Evolutionary conservation across 352 stramenopile genomes (phyloP).

Genomic region (Phytophthora aleatoria): DNA sequence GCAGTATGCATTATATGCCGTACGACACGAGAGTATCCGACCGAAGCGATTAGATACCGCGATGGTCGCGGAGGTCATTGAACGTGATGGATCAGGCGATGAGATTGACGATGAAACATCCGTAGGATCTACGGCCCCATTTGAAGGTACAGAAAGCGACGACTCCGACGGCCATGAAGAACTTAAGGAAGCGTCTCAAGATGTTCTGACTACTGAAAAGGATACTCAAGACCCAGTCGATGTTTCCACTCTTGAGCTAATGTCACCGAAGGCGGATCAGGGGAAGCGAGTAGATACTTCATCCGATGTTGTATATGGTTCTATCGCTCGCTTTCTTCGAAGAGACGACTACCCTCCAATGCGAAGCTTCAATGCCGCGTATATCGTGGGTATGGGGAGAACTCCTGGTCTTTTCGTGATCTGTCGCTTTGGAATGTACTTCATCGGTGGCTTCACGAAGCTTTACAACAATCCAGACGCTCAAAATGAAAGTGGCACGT

Average conservation of each 20-base stretch:
- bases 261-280: constrained; percentile 22
- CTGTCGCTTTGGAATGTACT: constrained; percentile 61
- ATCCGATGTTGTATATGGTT: constrained; percentile 55
- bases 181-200: neutral
- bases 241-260: constrained; percentile 6
- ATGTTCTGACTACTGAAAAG: constrained; percentile 1
- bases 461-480: constrained; percentile 33
- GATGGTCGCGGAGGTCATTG: neutral
- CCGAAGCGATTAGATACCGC: neutral
- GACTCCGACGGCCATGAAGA: constrained; percentile 41
- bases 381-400: constrained; percentile 67
- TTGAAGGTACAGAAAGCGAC: constrained; percentile 31
- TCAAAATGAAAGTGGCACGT: neutral
- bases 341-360: constrained; percentile 69
- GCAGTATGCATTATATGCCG: constrained; percentile 39
- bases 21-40: constrained; percentile 9
- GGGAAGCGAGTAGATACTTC: constrained; percentile 53
- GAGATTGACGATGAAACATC: constrained; percentile 32
- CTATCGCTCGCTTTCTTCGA: constrained; percentile 64
- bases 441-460: constrained; percentile 70
- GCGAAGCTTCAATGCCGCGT: constrained; percentile 58
- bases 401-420: constrained; percentile 61
- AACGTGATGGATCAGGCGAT: constrained; percentile 21
- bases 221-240: constrained; percentile 1
- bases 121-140: neutral